Percentiles rank a stretch among this genome's conserved stretches.
phyloP scores from a whole-genome alignment of 257 asterid genomes.

The Nicotiana paniculata region DNA sequence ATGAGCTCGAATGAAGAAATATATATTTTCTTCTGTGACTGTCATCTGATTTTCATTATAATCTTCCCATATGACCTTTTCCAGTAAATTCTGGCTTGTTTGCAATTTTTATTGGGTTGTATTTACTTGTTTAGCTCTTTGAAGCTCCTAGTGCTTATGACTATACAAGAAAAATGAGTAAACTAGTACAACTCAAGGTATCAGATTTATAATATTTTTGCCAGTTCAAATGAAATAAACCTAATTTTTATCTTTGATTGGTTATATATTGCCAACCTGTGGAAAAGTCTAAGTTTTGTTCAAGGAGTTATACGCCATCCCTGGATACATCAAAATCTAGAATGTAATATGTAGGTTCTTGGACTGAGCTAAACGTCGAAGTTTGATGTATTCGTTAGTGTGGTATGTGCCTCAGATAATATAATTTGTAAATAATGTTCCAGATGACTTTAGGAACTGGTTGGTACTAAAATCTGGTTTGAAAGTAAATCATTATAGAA shows the following conservation, averaged over 20 bases:
- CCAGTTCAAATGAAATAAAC: neutral
- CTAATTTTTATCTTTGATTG: neutral
- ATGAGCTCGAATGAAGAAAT: neutral
- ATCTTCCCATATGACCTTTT: neutral
- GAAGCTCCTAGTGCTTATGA: neutral
- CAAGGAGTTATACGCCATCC: neutral
- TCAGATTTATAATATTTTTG: neutral
- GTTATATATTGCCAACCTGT: neutral
- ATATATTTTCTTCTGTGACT: slow-evolving; percentile 4
- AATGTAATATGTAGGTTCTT: neutral
- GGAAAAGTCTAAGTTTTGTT: neutral
- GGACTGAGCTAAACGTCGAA: neutral
- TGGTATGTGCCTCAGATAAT: neutral
- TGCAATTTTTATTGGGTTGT: neutral
- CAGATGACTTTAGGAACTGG: neutral
- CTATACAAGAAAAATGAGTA: neutral
- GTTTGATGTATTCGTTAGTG: neutral
- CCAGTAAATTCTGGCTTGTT: neutral
- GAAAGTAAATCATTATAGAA: neutral
- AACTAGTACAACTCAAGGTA: neutral
- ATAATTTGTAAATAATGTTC: neutral
- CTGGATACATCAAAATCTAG: neutral
- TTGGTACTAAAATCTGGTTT: neutral
- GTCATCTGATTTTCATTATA: neutral
- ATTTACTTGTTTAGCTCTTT: neutral